phyloP scores from a whole-genome alignment of 306 rosid genomes.

The Prunus mume region DNA sequence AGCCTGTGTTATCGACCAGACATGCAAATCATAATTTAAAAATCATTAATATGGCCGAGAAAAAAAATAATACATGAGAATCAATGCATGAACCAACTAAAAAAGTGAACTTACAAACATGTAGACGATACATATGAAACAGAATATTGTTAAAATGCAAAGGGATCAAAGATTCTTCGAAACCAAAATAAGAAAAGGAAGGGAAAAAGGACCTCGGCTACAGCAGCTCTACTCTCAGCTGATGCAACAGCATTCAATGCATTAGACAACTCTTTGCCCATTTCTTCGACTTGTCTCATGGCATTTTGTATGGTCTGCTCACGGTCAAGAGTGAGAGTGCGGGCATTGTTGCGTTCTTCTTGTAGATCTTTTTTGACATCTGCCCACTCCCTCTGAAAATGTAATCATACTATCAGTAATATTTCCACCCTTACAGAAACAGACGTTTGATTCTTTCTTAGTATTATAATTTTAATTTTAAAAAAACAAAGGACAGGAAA shows the following conservation, averaged over 20 bases:
- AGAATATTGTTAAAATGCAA: too few relatives aligned
- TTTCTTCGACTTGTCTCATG: slow-evolving; percentile 79
- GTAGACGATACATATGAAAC: background rate
- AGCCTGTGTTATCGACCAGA: slow-evolving; percentile 43
- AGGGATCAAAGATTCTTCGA: background rate
- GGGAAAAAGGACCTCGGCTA: slow-evolving; percentile 64
- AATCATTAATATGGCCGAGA: background rate
- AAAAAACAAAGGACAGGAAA: background rate
- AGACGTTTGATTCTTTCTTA: background rate
- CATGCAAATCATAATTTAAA: background rate
- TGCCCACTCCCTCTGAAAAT: slow-evolving; percentile 86
- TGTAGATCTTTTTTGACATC: slow-evolving; percentile 87
- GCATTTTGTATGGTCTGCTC: slow-evolving; percentile 64
- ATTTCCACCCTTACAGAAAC: background rate
- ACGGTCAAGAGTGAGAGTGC: slow-evolving; percentile 56
- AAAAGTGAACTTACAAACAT: background rate
- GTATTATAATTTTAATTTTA: background rate
- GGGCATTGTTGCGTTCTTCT: slow-evolving; percentile 67
- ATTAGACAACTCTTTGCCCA: slow-evolving; percentile 68
- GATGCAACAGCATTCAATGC: slow-evolving; percentile 66
- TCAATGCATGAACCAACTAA: background rate
- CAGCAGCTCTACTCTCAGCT: slow-evolving; percentile 82
- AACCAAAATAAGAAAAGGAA: background rate
- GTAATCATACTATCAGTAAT: background rate
- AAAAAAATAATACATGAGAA: background rate